Evolutionary conservation across 176 grass and related monocot species (phyloP).

Genomic region (Oryza brachyantha): DNA sequence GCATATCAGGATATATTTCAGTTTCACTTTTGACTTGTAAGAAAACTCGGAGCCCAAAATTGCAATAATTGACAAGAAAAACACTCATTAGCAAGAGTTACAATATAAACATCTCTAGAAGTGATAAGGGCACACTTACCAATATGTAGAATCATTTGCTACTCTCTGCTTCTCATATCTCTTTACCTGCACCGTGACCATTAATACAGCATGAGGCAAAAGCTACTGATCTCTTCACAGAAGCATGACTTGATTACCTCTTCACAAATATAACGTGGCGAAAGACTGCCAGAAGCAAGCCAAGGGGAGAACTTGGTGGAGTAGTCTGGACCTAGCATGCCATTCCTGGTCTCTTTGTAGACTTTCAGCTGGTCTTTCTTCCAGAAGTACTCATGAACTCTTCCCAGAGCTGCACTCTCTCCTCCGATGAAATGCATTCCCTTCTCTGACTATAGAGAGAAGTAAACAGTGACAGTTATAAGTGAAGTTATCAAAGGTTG

Average conservation of each 20-base stretch:
- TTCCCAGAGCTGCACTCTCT: conserved; percentile 65
- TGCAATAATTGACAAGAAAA: too few relatives aligned
- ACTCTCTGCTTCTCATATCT: conserved; percentile 89
- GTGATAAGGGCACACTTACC: conserved; percentile 54
- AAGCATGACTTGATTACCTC: conserved; percentile 41
- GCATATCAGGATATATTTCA: neutral
- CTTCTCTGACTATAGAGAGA: conserved; percentile 50
- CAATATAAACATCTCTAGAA: too few relatives aligned
- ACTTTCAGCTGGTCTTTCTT: conserved; percentile 77
- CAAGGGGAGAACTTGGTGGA: conserved; percentile 92
- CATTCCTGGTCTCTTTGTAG: conserved; percentile 93
- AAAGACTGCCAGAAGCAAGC: conserved; percentile 82
- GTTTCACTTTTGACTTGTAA: neutral
- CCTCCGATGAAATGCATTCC: conserved; percentile 77
- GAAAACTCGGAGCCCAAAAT: neutral
- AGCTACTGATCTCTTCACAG: neutral
- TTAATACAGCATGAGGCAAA: neutral
- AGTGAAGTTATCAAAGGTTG: conserved; percentile 15
- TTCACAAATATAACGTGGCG: conserved; percentile 76
- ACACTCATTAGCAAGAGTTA: too few relatives aligned
- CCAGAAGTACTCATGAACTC: conserved; percentile 91
- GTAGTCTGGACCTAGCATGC: conserved; percentile 90
- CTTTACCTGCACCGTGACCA: conserved; percentile 46
- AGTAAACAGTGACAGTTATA: neutral
- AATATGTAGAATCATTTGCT: conserved; percentile 96